A percentile compares a stretch with the other conserved stretches of the same genome.
Evolutionary conservation across 495 filamentous ascomycete genomes (phyloP).

Genomic region (Talaromyces thailandensis): DNA sequence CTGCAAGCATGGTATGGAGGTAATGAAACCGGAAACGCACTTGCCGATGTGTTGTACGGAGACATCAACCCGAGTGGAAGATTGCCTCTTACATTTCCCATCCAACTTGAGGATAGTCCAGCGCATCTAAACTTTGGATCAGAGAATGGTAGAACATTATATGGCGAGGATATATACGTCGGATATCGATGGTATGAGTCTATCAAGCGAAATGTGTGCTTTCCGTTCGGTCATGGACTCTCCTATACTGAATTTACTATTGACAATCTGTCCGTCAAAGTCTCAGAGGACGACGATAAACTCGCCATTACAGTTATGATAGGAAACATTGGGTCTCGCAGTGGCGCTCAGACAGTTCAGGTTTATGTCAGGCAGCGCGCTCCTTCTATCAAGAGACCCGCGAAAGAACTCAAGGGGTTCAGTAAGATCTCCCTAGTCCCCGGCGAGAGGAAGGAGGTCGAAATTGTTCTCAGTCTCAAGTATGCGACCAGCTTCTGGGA

Average conservation of each 20-base stretch:
- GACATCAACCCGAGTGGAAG: constrained; percentile 40
- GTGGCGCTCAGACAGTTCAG: no score
- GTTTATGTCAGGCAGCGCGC: no score
- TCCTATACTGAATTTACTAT: neutral
- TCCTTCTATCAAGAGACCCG: no score
- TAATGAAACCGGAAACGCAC: constrained; percentile 46
- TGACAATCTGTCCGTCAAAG: neutral
- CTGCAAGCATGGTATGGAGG: constrained; percentile 61
- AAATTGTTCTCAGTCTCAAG: no score
- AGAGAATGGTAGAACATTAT: constrained; percentile 54
- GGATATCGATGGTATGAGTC: constrained; percentile 68
- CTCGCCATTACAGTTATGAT: neutral
- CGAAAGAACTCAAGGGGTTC: no score
- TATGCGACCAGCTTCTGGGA: no score
- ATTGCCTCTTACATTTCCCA: constrained; percentile 50
- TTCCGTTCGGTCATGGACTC: neutral
- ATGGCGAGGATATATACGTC: constrained; percentile 64
- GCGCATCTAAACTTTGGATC: constrained; percentile 57
- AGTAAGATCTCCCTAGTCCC: no score
- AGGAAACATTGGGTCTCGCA: no score
- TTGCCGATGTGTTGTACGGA: constrained; percentile 52
- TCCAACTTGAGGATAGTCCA: constrained; percentile 53
- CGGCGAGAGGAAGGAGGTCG: no score
- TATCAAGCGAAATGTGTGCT: neutral
- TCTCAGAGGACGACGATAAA: constrained; percentile 1